Evolutionary conservation across 805 yeast species (phyloP).

Genomic region (Monosporozyma aquatica): DNA sequence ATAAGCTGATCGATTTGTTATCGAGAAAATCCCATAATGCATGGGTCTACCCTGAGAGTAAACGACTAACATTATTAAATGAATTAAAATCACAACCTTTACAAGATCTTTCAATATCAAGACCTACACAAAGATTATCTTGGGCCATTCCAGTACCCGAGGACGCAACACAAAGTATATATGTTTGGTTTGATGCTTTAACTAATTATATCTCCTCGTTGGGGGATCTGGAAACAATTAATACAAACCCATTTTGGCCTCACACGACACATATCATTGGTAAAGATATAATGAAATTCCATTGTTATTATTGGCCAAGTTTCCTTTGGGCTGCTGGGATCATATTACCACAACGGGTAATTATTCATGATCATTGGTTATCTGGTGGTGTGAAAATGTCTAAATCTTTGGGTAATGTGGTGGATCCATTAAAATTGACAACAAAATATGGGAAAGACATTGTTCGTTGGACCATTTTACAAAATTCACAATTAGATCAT

Average conservation of each 20-base stretch:
- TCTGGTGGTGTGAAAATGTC: conserved; percentile 89
- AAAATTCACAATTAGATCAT: conserved; percentile 60
- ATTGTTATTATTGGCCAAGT: conserved; percentile 90
- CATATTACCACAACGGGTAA: conserved; percentile 58
- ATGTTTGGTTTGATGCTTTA: conserved; percentile 96
- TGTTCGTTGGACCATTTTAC: conserved; percentile 65
- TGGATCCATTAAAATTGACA: conserved; percentile 70
- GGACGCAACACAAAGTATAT: conserved; percentile 68
- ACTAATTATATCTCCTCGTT: conserved; percentile 71
- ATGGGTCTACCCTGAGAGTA: conserved; percentile 59
- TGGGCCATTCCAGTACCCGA: conserved; percentile 93
- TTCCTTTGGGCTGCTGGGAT: conserved; percentile 76
- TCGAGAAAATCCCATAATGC: conserved; percentile 38
- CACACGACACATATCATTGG: conserved; percentile 75
- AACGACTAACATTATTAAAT: conserved; percentile 43
- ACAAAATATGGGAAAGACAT: conserved; percentile 62
- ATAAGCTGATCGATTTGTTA: conserved; percentile 38
- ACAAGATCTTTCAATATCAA: conserved; percentile 72
- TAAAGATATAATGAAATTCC: conserved; percentile 83
- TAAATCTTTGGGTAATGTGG: conserved; percentile 85
- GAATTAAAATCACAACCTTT: conserved; percentile 46
- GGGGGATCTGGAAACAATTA: conserved; percentile 41
- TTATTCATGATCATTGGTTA: conserved; percentile 94
- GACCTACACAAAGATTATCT: conserved; percentile 65
- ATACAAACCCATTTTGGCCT: conserved; percentile 14